Base-by-base conservation (phyloP, 192 early-diverging fungal genomes). In the Rhizophagus clarus region DNA sequence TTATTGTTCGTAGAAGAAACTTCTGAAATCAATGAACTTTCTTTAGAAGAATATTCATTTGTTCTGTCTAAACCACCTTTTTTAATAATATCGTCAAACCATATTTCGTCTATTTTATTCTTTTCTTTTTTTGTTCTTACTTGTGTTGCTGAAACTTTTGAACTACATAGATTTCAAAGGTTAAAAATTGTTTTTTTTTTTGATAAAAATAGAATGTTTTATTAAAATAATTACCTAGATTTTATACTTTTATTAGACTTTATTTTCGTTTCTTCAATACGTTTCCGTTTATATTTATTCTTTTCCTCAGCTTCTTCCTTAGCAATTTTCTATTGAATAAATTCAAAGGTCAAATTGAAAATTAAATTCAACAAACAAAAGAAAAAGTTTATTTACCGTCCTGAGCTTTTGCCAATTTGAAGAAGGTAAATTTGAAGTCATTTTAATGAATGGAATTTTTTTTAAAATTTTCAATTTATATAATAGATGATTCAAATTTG, bases 341-440 rank as follows among this genome's bases (percentile, higher is more conserved):
- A 66, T 17, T 24, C 6, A 17, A 32, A 20, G 1, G 37, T 6
- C 0, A 17, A 67, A 31, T n/a, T 8, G 26, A 15, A 29, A 29
- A 32, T 8, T 28, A 29, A 67, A 67, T 0, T 32, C 5, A 14
- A 67, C 6, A 63, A 62, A 22, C 14, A 28, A 63, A 26, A 61
- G 34, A 37, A 37, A 45, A 45, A 45, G 9, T 12, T 12, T 45
- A 32, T 29, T 14, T 67, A 67, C 64, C 14, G 26, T 4, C 32
- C 32, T 67, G 11, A 67, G n/a, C 20, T 67, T 29, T 67, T 67
- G 64, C 64, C 64, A 67, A 67, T 67, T 67, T 67, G 64, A 67
- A 67, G 64, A 29, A 31, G 51, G 51, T 56, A 56, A 20, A 20
- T 3, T 56, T 20, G 51, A 22, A 56, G 20, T 22, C 17, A 22